Conservation (phyloP, 352 stramenopile genomes). For the Aphanomyces astaci region DNA sequence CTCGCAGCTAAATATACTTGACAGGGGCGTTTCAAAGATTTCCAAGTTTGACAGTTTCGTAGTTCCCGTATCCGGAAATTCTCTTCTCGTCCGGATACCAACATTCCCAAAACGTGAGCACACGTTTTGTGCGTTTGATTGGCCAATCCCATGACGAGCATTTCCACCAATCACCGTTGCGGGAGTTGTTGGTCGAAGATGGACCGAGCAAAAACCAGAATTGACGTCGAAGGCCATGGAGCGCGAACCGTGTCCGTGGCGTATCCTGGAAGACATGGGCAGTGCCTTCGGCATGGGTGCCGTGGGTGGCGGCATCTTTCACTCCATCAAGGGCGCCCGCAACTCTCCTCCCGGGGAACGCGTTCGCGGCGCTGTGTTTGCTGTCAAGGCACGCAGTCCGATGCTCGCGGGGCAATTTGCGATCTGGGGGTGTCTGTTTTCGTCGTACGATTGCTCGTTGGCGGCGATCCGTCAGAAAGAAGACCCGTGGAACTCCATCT, state of each 20-base stretch:
- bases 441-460: slow-evolving; percentile 96
- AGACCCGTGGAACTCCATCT: slow-evolving; percentile 99
- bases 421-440: slow-evolving; percentile 97
- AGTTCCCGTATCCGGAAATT: slow-evolving; percentile 10
- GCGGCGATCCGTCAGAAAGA: slow-evolving; percentile 96
- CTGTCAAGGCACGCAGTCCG: slow-evolving; percentile 91
- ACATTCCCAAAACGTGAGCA: background rate
- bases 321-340: slow-evolving; percentile 92
- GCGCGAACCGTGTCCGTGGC: slow-evolving; percentile 96
- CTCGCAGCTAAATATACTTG: slow-evolving; percentile 5
- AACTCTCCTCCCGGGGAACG: slow-evolving; percentile 90
- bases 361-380: slow-evolving; percentile 86
- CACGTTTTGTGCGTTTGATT: background rate
- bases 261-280: slow-evolving; percentile 97
- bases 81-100: background rate
- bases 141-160: slow-evolving; percentile 3
- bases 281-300: slow-evolving; percentile 96
- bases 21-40: background rate
- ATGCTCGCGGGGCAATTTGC: slow-evolving; percentile 91
- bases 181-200: slow-evolving; percentile 21
- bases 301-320: slow-evolving; percentile 93
- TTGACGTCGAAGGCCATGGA: slow-evolving; percentile 30
- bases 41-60: too few relatives aligned
- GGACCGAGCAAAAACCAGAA: slow-evolving; percentile 1
- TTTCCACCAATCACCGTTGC: background rate